A percentile compares a stretch with the other conserved stretches of the same genome.
Conservation (phyloP, 768 basidiomycete species). For the Boletus reticuloceps region DNA sequence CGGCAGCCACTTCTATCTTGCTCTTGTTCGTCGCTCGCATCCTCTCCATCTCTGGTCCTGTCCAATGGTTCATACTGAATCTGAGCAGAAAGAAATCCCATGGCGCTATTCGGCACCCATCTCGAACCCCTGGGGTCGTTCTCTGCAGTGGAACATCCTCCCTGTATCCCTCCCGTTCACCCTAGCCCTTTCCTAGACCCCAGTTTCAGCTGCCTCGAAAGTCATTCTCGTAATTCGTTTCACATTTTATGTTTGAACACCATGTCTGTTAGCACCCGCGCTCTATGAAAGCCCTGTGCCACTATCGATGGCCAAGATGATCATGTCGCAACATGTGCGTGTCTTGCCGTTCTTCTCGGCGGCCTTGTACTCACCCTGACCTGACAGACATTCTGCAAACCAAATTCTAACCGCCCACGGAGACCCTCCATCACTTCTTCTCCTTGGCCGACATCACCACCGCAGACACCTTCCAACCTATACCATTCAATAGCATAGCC, state of each 20-base stretch:
- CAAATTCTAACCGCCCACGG: too few species aligned
- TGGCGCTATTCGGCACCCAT: background rate
- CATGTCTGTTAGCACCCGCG: background rate
- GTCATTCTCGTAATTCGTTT: constrained; percentile 2
- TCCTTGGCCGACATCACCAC: too few species aligned
- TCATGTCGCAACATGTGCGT: too few species aligned
- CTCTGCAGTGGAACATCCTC: constrained; percentile 28
- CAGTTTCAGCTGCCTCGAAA: constrained; percentile 33
- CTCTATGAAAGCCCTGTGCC: constrained; percentile 29
- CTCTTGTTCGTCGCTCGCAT: constrained; percentile 32
- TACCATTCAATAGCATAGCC: too few species aligned
- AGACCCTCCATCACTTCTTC: too few species aligned
- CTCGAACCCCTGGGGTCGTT: constrained; percentile 13
- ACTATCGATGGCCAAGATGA: constrained; percentile 4
- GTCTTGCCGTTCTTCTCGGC: too few species aligned
- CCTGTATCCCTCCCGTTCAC: constrained; percentile 29
- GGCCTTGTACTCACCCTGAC: too few species aligned
- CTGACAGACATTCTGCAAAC: too few species aligned
- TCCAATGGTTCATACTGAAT: constrained; percentile 11
- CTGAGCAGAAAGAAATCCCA: constrained; percentile 13
- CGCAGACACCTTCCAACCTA: too few species aligned
- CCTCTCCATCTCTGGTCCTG: constrained; percentile 28
- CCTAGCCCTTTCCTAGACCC: constrained; percentile 16
- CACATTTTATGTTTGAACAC: background rate
- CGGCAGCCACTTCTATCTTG: constrained; percentile 26